Base-by-base conservation (phyloP, 345 rosid species). In the Melastoma malabathricum region DNA sequence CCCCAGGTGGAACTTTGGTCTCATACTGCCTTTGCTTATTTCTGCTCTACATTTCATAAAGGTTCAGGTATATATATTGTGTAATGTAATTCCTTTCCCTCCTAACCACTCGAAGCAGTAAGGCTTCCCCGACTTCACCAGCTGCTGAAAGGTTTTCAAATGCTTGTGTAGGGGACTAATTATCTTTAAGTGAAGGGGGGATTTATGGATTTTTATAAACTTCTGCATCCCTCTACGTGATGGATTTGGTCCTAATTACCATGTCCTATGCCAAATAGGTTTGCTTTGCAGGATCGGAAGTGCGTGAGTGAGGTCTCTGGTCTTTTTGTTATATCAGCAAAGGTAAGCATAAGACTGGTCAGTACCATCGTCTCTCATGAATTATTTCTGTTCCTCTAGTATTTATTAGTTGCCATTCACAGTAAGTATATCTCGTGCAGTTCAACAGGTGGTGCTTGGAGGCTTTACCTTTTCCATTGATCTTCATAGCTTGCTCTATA, bases 21-120 rank as follows among this genome's bases (percentile, higher is more conserved):
- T 74, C 59, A 55, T 84, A 53, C 79, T 87, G 58, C 96, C 98
- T 13, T 53, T 84, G 50, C 60, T 87, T 45, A 75, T 87, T 52
- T 86, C 83, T 58, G 68, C 70, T 71, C 71, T 90, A 75, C 96
- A 90, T 71, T 87, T 67, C 64, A 61, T 61, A 46, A 90, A 82
- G 51, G 76, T 84, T 56, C 95, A 87, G 95, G 96, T 90, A 65
- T 19, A 25, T 48, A 54, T 34, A 46, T 50, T 19, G 38, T 0
- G 18, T 51, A 23, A 48, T 15, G 23, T 15, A n/a, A n/a, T n/a
- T n/a, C n/a, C n/a, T n/a, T n/a, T n/a, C n/a, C n/a, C n/a, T n/a
- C n/a, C 34, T 5, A 18, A 1, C 34, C 46, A 17, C n/a, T n/a
- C n/a, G n/a, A n/a, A n/a, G n/a, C n/a, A n/a, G n/a, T n/a, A n/a